Conservation (phyloP, 495 filamentous ascomycete species). For the Amorphotheca resinae region DNA sequence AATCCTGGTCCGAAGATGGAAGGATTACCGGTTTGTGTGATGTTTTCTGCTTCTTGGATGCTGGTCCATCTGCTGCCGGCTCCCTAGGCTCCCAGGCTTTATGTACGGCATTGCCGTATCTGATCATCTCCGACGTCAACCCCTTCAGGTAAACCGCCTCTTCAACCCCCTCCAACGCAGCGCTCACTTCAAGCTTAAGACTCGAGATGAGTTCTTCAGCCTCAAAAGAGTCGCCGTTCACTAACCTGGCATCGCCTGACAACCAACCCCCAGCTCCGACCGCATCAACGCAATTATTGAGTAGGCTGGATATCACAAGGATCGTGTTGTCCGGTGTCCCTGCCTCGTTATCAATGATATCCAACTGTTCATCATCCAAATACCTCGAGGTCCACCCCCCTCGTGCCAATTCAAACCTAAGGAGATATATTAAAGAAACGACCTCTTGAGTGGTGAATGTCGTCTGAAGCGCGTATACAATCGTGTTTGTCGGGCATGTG, state of each 20-base stretch:
- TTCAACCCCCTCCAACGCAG: constrained; percentile 62
- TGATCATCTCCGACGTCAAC: constrained; percentile 56
- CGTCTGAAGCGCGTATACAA: constrained; percentile 50
- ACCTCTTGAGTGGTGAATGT: constrained; percentile 55
- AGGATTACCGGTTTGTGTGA: constrained; percentile 18
- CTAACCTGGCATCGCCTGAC: constrained; percentile 39
- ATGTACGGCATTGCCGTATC: constrained; percentile 42
- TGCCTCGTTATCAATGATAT: constrained; percentile 34
- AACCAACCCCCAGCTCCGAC: constrained; percentile 80
- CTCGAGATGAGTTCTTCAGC: constrained; percentile 51
- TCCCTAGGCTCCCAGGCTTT: constrained; percentile 11
- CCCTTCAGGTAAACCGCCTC: constrained; percentile 58
- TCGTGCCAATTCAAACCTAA: constrained; percentile 50
- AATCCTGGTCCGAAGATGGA: constrained; percentile 8
- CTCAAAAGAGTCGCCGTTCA: constrained; percentile 30
- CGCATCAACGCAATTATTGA: constrained; percentile 69
- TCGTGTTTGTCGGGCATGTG: constrained; percentile 40
- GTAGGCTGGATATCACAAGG: constrained; percentile 47
- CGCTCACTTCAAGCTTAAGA: constrained; percentile 61
- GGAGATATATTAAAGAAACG: constrained; percentile 58
- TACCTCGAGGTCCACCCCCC: constrained; percentile 63
- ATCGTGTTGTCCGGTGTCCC: constrained; percentile 45
- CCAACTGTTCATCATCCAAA: constrained; percentile 26
- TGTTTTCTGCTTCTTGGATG: constrained; percentile 6
- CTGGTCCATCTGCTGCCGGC: constrained; percentile 10